These are phyloP conservation scores for Apiospora arundinis DNA, from an alignment of 2,329 filamentous ascomycete species.

Conservation along the genomic window DNA sequence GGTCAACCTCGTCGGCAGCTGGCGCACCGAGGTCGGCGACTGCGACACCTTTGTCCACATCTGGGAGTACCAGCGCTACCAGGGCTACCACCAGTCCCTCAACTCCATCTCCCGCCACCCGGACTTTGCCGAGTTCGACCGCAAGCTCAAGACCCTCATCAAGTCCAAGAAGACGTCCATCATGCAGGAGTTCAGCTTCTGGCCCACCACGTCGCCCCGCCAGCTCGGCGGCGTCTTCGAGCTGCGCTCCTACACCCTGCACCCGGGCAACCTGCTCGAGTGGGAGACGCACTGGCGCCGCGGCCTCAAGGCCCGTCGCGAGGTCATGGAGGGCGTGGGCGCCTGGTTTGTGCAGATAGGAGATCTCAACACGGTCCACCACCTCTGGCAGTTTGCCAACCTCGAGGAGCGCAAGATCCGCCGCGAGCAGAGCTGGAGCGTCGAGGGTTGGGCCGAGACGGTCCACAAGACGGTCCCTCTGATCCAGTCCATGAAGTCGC, in stretches of 20 bases:
- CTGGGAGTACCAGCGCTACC: constrained; percentile 98
- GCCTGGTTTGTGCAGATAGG: constrained; percentile 99
- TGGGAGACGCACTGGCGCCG: constrained; percentile 99
- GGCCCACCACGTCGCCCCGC: constrained; percentile 92
- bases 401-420: constrained; percentile 90
- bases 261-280: constrained; percentile 93
- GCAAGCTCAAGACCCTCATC: constrained; percentile 85
- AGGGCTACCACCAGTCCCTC: constrained; percentile 92
- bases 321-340: constrained; percentile 98
- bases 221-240: constrained; percentile 93
- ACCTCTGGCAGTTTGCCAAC: constrained; percentile 98
- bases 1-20: constrained; percentile 95
- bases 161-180: constrained; percentile 84
- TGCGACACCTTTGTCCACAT: constrained; percentile 99
- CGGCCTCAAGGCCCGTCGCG: constrained; percentile 85
- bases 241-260: constrained; percentile 93
- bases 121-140: constrained; percentile 83
- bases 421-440: constrained; percentile 92
- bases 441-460: constrained; percentile 95
- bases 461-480: constrained; percentile 98
- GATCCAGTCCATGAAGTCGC: constrained; percentile 95
- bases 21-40: constrained; percentile 96
- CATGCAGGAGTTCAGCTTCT: constrained; percentile 99
- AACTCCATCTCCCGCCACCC: constrained; percentile 83
- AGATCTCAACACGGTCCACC: constrained; percentile 95